Conservation (phyloP, 805 yeast genomes). For the Blastobotrys muscicola region DNA sequence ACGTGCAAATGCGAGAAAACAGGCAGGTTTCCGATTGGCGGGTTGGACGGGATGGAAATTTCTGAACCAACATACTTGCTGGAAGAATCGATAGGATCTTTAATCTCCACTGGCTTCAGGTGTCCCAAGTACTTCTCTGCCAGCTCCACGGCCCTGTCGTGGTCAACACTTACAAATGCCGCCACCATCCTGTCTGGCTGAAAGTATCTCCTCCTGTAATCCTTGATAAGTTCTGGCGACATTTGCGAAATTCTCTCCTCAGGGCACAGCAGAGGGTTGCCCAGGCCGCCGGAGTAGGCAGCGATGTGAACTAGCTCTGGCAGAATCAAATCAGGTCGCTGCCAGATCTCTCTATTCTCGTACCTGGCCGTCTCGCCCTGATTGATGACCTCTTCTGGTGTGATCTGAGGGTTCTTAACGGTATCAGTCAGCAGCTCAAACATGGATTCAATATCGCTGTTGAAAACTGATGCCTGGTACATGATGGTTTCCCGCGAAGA, state of each 20-base stretch:
- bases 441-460: slow-evolving; percentile 73
- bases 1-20: slow-evolving; percentile 74
- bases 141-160: slow-evolving; percentile 54
- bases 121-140: slow-evolving; percentile 57
- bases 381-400: slow-evolving; percentile 62
- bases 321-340: slow-evolving; percentile 71
- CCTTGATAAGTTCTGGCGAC: slow-evolving; percentile 40
- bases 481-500: slow-evolving; percentile 85
- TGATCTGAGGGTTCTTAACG: slow-evolving; percentile 56
- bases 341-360: slow-evolving; percentile 75
- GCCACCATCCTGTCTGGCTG: slow-evolving; percentile 76
- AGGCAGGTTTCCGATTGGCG: slow-evolving; percentile 15
- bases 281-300: slow-evolving; percentile 73
- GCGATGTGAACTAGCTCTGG: slow-evolving; percentile 87
- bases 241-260: slow-evolving; percentile 52
- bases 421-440: slow-evolving; percentile 68
- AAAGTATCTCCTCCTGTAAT: slow-evolving; percentile 57
- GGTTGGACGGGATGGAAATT: slow-evolving; percentile 11
- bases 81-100: slow-evolving; percentile 5
- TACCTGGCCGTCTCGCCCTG: slow-evolving; percentile 65
- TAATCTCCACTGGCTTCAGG: slow-evolving; percentile 30
- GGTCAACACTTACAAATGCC: slow-evolving; percentile 79
- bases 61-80: slow-evolving; percentile 22
- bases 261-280: slow-evolving; percentile 80
- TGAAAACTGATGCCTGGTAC: slow-evolving; percentile 92